Evolutionary conservation across 106 monocot genomes (phyloP).

Genomic region (Xerophyta viscosa): DNA sequence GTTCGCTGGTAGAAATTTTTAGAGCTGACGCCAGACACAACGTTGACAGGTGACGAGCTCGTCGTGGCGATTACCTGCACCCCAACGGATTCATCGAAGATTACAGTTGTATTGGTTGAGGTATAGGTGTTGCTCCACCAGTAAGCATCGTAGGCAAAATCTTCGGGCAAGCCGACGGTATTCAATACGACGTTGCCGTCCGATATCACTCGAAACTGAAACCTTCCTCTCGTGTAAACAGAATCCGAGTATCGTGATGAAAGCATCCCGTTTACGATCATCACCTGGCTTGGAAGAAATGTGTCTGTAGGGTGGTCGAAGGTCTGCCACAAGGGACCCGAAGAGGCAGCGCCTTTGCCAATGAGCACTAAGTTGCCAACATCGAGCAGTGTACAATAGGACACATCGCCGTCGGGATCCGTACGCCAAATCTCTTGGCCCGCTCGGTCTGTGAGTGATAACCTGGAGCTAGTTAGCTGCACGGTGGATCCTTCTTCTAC

Average conservation of each 20-base stretch:
- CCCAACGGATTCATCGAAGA: not conserved
- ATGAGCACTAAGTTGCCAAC: constrained; percentile 5
- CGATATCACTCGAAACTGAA: not conserved
- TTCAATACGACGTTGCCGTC: constrained; percentile 14
- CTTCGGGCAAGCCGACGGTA: not conserved
- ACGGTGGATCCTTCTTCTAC: not conserved
- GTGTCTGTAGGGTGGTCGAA: constrained; percentile 23
- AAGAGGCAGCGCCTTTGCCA: not conserved
- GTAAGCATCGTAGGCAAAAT: not conserved
- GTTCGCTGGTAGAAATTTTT: constrained; percentile 2
- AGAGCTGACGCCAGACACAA: not conserved
- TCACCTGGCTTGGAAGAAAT: constrained; percentile 7
- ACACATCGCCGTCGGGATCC: not conserved
- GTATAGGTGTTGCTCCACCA: constrained; percentile 2
- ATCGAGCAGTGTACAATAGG: constrained; percentile 5
- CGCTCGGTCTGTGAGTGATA: not conserved
- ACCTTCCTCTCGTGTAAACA: constrained; percentile 14
- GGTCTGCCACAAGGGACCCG: constrained; percentile 13
- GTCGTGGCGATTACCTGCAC: not conserved
- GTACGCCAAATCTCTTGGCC: not conserved
- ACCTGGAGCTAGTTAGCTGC: not conserved
- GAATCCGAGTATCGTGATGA: not conserved
- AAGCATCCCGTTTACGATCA: not conserved
- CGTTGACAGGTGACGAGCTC: not conserved
- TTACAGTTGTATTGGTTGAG: not conserved